phyloP scores from a whole-genome alignment of 805 yeast genomes.

The Komagataella kurtzmanii region DNA sequence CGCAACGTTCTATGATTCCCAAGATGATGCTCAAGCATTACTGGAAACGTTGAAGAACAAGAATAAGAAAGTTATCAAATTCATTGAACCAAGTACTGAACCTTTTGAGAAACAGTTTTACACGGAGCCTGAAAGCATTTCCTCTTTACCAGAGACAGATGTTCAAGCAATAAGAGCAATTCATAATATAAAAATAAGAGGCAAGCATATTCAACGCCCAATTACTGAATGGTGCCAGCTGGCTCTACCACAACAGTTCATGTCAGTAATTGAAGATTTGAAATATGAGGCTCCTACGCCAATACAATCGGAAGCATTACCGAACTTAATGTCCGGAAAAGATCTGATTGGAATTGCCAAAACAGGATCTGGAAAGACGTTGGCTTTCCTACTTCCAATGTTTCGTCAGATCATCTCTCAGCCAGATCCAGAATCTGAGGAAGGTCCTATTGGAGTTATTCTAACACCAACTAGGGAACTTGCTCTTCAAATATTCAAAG shows the following conservation, averaged over 20 bases:
- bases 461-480: slow-evolving; percentile 90
- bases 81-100: slow-evolving; percentile 29
- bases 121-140: slow-evolving; percentile 40
- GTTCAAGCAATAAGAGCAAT: slow-evolving; percentile 38
- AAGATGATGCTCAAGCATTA: slow-evolving; percentile 20
- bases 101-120: slow-evolving; percentile 54
- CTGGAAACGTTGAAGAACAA: slow-evolving; percentile 27
- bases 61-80: slow-evolving; percentile 36
- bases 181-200: slow-evolving; percentile 59
- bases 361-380: slow-evolving; percentile 93
- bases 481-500: slow-evolving; percentile 70
- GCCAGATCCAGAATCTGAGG: slow-evolving; percentile 32
- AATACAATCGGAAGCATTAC: slow-evolving; percentile 84
- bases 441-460: slow-evolving; percentile 70
- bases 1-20: not conserved
- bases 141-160: slow-evolving; percentile 35
- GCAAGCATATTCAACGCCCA: slow-evolving; percentile 47
- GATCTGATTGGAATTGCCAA: slow-evolving; percentile 92
- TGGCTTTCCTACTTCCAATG: slow-evolving; percentile 77
- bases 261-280: slow-evolving; percentile 36
- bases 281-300: slow-evolving; percentile 61
- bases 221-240: slow-evolving; percentile 68
- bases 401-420: slow-evolving; percentile 77
- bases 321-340: slow-evolving; percentile 78
- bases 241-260: slow-evolving; percentile 53